phyloP scores from a whole-genome alignment of 1,284 basidiomycete genomes.

The Cystodermella granulosa region DNA sequence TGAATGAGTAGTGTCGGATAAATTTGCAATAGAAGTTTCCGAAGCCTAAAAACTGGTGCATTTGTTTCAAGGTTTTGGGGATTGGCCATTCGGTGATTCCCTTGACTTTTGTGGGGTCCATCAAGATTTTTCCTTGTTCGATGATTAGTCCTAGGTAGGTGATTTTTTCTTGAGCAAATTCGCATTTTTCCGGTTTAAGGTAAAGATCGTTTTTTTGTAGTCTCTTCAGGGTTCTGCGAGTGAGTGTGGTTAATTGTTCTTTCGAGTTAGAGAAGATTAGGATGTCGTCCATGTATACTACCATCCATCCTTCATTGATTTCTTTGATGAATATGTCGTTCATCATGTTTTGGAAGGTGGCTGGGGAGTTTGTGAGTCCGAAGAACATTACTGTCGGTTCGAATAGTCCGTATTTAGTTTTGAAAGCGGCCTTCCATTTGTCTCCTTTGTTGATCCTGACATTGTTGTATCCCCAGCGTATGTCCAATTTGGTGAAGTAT shows the following conservation, averaged over 20 bases:
- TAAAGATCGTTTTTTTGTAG: conserved; percentile 13
- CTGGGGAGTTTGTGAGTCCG: conserved; percentile 6
- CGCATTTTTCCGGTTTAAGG: conserved; percentile 20
- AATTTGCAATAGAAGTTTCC: conserved; percentile 40
- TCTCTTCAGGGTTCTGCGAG: conserved; percentile 11
- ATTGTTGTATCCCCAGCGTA: conserved; percentile 28
- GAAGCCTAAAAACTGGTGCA: conserved; percentile 27
- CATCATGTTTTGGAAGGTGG: conserved; percentile 8
- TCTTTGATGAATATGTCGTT: conserved; percentile 1
- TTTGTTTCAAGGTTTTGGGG: conserved; percentile 14
- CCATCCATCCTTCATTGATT: conserved; percentile 1
- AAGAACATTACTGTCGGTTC: conserved; percentile 11
- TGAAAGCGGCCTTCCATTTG: conserved; percentile 31
- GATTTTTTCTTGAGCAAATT: conserved; percentile 13
- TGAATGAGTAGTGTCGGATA: conserved; percentile 32
- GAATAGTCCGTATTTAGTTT: conserved; percentile 16
- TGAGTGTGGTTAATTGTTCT: conserved; percentile 6
- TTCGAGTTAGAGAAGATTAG: conserved; percentile 3
- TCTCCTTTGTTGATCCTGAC: conserved; percentile 25
- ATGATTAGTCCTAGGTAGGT: conserved; percentile 23
- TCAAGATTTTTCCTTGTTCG: conserved; percentile 9
- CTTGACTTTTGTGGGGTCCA: conserved; percentile 15
- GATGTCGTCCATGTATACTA: conserved; percentile 6
- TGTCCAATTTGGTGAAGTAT: conserved; percentile 35
- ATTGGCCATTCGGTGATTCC: conserved; percentile 15